Conservation (phyloP, 2,329 filamentous ascomycete genomes). For the Cordyceps militaris region DNA sequence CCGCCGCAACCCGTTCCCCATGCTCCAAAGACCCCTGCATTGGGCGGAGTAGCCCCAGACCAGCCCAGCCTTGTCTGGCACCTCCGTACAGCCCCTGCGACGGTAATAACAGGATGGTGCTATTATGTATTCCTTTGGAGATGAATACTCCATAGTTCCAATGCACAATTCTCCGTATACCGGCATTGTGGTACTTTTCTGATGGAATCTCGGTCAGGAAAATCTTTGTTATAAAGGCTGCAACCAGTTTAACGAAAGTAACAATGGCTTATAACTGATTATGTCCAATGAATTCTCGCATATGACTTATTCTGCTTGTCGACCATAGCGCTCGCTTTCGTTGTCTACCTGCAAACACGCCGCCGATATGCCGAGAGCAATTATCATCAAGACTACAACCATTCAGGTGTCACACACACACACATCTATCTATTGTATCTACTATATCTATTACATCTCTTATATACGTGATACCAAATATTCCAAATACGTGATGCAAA, state of each 20-base stretch:
- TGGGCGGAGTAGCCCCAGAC: neutral
- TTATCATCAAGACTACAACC: no score
- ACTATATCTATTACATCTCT: neutral
- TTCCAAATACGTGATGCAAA: neutral
- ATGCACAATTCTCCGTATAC: neutral
- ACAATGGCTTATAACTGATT: no score
- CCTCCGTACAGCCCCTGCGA: neutral
- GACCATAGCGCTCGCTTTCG: no score
- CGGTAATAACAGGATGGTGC: neutral
- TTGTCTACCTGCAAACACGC: no score
- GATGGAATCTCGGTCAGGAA: neutral
- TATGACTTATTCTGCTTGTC: no score
- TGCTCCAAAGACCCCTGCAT: neutral
- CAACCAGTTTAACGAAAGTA: neutral
- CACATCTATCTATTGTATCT: no score
- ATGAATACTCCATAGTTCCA: no score
- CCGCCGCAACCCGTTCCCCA: neutral
- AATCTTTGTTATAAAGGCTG: neutral
- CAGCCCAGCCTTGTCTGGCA: neutral
- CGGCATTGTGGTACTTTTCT: neutral
- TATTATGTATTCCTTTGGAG: no score
- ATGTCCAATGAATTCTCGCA: no score
- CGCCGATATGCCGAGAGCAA: no score
- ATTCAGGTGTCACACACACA: no score
- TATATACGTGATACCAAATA: neutral